Evolutionary conservation across 768 basidiomycete species (phyloP), one percentile per base, ranked within the genome.

Genomic region (Peribolospora kevripleyi): DNA sequence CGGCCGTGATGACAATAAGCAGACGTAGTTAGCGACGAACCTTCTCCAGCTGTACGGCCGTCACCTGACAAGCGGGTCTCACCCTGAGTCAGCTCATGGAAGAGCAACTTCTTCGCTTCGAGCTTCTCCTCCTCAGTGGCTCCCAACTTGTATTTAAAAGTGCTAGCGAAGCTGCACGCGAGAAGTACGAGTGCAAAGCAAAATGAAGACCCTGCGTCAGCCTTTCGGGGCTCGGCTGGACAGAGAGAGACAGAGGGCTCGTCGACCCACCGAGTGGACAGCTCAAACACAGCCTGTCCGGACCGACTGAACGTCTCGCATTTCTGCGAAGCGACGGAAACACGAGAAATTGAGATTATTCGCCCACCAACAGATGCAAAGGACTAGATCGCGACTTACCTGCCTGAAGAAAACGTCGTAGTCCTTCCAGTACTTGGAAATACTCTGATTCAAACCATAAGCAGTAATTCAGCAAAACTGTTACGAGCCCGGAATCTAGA

Each of bases 221-320:
- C 25, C 25, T 25, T 25, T 25, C 25, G 25, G 25, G 25, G 25
- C 25, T 25, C 25, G 25, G 25, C 25, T 25, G 25, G 25, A 25
- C 25, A 25, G 25, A 25, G 25, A 25, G 25, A 25, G 1, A 1
- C 25, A 25, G 25, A 25, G 1, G 86, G 84, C 55, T 86, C 79
- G 1, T 81, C 84, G 63, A 95, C 25, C 25, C 25, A 93, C 45
- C 88, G 81, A 70, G 76, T 80, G 2, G 90, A 88, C 25, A 95
- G 71, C 67, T 93, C 90, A 61, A 93, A 93, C 47, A 93, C 90
- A 7, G 88, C 88, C 52, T 87, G 82, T 8, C 76, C 65, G 0
- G 90, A 93, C 60, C 90, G 82, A 14, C 86, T 83, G 71, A 93
- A 95, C 3, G 90, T 93, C 62, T 93, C 90, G 63, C 87, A 91